Evolutionary conservation across 257 asterid species (phyloP).

Genomic region (Apocynum venetum): DNA sequence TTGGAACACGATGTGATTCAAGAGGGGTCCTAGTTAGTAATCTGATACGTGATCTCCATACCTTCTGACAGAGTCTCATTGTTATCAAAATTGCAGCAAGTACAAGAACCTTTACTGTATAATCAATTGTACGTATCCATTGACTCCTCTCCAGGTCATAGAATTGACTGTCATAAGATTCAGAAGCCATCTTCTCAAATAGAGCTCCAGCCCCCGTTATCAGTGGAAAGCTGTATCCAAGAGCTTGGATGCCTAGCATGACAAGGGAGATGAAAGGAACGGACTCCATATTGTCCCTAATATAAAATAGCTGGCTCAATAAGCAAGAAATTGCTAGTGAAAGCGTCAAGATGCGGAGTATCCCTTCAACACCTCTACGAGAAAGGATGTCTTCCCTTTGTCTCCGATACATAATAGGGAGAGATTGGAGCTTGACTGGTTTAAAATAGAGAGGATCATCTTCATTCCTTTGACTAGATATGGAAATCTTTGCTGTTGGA

Average conservation of each 20-base stretch:
- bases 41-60: conserved; percentile 68
- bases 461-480: conserved; percentile 54
- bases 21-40: conserved; percentile 53
- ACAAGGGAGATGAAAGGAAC: conserved; percentile 62
- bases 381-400: conserved; percentile 87
- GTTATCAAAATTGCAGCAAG: conserved; percentile 56
- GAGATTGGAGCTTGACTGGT: conserved; percentile 57
- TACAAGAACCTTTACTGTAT: conserved; percentile 65
- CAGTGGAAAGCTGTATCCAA: conserved; percentile 65
- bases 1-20: conserved; percentile 68
- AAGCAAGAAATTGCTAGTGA: conserved; percentile 63
- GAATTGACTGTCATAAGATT: conserved; percentile 38
- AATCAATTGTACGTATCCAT: conserved; percentile 50
- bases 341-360: conserved; percentile 56
- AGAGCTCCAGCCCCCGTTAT: conserved; percentile 68
- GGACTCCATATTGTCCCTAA: conserved; percentile 44
- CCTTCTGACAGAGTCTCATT: conserved; percentile 67
- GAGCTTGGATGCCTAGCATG: conserved; percentile 79
- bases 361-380: conserved; percentile 73
- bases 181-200: conserved; percentile 38
- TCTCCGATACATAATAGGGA: conserved; percentile 68
- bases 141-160: conserved; percentile 51
- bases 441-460: conserved; percentile 73
- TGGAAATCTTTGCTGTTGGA: conserved; percentile 62
- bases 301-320: conserved; percentile 55